A percentile compares a stretch with the other conserved stretches of the same genome.
phyloP scores from a whole-genome alignment of 169 alveolate species.

The Plasmodium coatneyi region DNA sequence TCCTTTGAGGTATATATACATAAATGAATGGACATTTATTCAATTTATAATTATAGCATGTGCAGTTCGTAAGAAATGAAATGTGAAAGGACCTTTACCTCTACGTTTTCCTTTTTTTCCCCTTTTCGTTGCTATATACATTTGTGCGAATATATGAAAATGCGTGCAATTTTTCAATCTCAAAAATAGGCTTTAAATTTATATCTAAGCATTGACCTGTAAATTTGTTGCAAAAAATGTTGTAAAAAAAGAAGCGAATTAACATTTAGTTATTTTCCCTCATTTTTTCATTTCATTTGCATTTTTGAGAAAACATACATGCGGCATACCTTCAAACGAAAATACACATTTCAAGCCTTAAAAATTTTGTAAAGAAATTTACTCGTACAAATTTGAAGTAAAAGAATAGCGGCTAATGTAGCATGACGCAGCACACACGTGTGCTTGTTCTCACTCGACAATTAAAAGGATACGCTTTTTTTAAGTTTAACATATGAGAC shows the following conservation, averaged over 20 bases:
- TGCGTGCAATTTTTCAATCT: background rate
- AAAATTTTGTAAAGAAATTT: background rate
- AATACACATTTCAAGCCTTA: background rate
- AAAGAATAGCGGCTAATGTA: background rate
- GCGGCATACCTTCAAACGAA: background rate
- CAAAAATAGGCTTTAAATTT: background rate
- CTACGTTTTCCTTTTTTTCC: background rate
- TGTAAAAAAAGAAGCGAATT: background rate
- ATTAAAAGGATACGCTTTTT: background rate
- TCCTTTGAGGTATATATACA: background rate
- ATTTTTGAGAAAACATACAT: background rate
- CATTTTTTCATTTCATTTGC: background rate
- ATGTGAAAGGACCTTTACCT: background rate
- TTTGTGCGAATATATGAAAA: background rate
- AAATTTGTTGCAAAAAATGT: background rate
- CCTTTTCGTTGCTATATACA: background rate
- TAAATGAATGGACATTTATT: slow-evolving; percentile 18
- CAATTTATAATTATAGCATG: slow-evolving; percentile 16
- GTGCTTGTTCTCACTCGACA: background rate
- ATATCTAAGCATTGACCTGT: background rate
- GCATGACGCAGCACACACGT: background rate
- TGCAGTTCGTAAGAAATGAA: background rate
- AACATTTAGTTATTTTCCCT: background rate
- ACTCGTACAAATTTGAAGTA: background rate
- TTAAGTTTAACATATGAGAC: background rate